Evolutionary conservation across 1,284 basidiomycete species (phyloP), one percentile per base, ranked within the genome.

Genomic region (Boletellus sp.): DNA sequence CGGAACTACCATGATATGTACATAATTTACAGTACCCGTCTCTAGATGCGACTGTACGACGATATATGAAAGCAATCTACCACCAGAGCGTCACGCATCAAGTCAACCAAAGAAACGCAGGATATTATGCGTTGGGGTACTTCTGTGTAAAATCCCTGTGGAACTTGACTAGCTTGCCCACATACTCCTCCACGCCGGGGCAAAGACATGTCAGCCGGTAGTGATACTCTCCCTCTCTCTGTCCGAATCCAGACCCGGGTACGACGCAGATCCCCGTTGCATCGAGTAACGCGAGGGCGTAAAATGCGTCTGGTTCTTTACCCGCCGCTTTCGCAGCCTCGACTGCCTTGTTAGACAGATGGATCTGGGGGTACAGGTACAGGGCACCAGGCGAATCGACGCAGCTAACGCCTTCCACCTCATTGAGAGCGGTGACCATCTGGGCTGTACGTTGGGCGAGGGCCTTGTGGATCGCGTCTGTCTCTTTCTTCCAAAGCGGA

Each of bases 191-290:
- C 13, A 93, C 91, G 49, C 88, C 89, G 4, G 90, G 91, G 66
- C 91, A 94, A 57, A 95, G 71, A 56, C 92, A 94, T 12, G 92
- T 94, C 68, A 94, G 70, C 40, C 94, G 76, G 64, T 96, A 88
- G 72, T 97, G 93, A 71, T 84, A 86, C 62, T 93, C 88, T 32
- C 88, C 91, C 45, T 86, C 82, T 71, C 81, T 86, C 75, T 97
- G 94, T 3, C 94, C 93, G 65, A 97, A 97, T 8, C 94, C 94
- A 49, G 84, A 86, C 0, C 94, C 94, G 8, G 93, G 90, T 1
- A 97, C 89, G 21, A 92, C 91, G 62, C 93, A 97, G 60, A 97
- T 96, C 30, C 94, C 94, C 0, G 93, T 96, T 58, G 83, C 81
- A 58, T 96, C 90, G 46, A 97, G 75, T 50, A 97, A 67, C 58